Percentiles rank a stretch among this genome's conserved stretches.
Conservation (phyloP, 2,329 filamentous ascomycete species). For the Aureobasidium mangrovei region DNA sequence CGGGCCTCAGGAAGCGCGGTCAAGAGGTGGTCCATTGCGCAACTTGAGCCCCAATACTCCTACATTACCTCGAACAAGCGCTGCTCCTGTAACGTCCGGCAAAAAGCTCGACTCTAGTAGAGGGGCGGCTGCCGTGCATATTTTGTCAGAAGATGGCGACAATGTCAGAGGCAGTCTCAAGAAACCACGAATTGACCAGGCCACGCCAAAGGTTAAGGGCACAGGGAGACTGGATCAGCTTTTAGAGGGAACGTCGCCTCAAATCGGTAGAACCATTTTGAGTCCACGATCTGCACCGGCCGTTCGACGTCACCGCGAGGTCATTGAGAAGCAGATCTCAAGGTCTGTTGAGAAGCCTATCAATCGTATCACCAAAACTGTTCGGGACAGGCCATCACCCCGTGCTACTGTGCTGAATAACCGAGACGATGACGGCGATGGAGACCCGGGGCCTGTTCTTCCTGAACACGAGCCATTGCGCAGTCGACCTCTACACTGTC, state of each 20-base stretch:
- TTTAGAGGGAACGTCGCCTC: conserved; percentile 1
- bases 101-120: conserved; percentile 5
- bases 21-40: conserved; percentile 15
- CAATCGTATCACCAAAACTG: background rate
- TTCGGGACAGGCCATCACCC: conserved; percentile 3
- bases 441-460: conserved; percentile 18
- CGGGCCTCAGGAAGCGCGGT: background rate
- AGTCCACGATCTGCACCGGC: conserved; percentile 5
- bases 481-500: conserved; percentile 45
- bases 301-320: background rate
- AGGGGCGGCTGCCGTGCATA: conserved; percentile 8
- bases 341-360: background rate
- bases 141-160: conserved; percentile 15
- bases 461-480: conserved; percentile 45
- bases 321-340: background rate
- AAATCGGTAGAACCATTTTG: conserved; percentile 6
- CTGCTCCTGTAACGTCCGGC: background rate
- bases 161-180: background rate
- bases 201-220: background rate
- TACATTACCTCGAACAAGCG: conserved; percentile 15
- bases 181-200: conserved; percentile 2
- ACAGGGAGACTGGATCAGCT: conserved; percentile 4
- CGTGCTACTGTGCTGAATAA: background rate
- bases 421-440: background rate
- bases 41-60: conserved; percentile 19